These are phyloP conservation scores for Quillaja saponaria DNA, from an alignment of 306 rosid species.

Conservation along the genomic window DNA sequence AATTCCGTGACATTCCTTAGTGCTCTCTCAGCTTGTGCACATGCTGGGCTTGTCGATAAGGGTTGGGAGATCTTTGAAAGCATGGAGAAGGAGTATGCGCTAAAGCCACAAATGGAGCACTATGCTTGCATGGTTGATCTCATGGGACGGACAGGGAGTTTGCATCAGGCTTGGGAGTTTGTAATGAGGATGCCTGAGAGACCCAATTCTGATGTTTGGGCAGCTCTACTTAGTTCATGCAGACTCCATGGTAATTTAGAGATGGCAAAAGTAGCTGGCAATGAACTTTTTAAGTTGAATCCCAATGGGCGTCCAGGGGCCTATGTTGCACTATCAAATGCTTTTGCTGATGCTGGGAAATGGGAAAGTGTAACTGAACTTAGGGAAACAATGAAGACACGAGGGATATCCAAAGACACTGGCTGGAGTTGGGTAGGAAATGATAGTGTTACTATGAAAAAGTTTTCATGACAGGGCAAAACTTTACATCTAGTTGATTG, in stretches of 20 bases:
- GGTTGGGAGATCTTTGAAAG: constrained; percentile 71
- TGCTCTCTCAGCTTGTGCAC: constrained; percentile 83
- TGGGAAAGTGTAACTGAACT: constrained; percentile 89
- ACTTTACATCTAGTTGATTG: not conserved
- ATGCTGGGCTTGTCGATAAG: constrained; percentile 72
- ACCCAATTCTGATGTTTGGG: constrained; percentile 89
- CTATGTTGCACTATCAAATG: constrained; percentile 76
- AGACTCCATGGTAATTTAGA: constrained; percentile 68
- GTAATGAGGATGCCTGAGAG: constrained; percentile 61
- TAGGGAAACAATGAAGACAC: constrained; percentile 75
- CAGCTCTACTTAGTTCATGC: constrained; percentile 85
- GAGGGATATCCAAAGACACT: constrained; percentile 64
- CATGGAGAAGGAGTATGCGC: constrained; percentile 57
- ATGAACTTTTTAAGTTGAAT: constrained; percentile 73
- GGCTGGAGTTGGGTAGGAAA: constrained; percentile 75
- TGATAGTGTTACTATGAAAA: constrained; percentile 45
- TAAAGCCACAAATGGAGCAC: constrained; percentile 86
- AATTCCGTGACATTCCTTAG: constrained; percentile 78
- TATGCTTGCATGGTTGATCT: constrained; percentile 91
- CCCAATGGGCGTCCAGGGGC: constrained; percentile 72
- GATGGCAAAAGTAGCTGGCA: constrained; percentile 72
- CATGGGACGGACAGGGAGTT: constrained; percentile 79
- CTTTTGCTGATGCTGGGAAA: constrained; percentile 82
- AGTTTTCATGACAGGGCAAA: constrained; percentile 16
- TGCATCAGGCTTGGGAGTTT: constrained; percentile 74